Evolutionary conservation across 1,139 yeast genomes (phyloP), one percentile per base, ranked within the genome.

Genomic region (Magnusiomyces paraingens): DNA sequence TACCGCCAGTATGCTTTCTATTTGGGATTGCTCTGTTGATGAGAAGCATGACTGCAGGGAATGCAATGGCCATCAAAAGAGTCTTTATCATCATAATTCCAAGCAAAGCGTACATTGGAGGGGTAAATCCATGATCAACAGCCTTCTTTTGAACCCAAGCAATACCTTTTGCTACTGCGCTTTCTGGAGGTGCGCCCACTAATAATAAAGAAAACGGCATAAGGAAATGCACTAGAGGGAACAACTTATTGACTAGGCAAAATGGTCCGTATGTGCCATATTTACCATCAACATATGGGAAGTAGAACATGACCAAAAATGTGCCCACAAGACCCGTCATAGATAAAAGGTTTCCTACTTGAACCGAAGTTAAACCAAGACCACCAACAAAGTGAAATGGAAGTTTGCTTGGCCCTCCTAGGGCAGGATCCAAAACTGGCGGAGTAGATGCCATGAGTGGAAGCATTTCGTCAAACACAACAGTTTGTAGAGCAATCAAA

Each of bases 401-500:
- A 62, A 82, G 80, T 40, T 67, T 61, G 17, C 81, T 69, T 3
- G 56, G 44, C 3, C 56, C 49, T 61, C 48, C 43, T 18, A 4
- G n/a, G 11, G 35, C 41, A 11, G 56, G 50, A 41, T 55, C 56
- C 17, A 42, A 29, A 41, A 64, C 68, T 49, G 78, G 68, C 41
- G 73, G 70, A n/a, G 81, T 73, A 0, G 86, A 83, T 21, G 82
- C 67, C 55, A 79, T 78, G 3, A 83, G 79, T 11, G 88, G 86
- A 47, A 81, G 67, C 58, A 83, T 80, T 64, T 83, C 86, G 51
- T 74, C 74, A 64, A 73, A 80, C 4, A 80, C 78, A n/a, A 80
- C 70, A n/a, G 73, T 66, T 61, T 80, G 84, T 56, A 80, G 70
- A 10, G 80, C 69, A 55, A 78, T 73, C 3, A 55, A 14, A 3